Conservation (phyloP, 352 stramenopile species). For the Phytopythium sindhum region DNA sequence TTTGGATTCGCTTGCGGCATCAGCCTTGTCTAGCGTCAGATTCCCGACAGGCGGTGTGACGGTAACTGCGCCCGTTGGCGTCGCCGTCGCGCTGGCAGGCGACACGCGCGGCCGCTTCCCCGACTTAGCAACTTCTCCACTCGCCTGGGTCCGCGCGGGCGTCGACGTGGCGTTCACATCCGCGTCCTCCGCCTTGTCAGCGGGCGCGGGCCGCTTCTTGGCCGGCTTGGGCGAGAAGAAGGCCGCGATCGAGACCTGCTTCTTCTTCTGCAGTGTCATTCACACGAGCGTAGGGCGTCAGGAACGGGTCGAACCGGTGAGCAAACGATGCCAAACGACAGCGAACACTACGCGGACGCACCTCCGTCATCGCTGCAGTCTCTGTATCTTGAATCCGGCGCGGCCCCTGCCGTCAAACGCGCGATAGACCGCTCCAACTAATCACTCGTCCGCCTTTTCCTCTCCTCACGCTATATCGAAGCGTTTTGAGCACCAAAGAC, state of each 20-base stretch:
- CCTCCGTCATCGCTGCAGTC: constrained; percentile 14
- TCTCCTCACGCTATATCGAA: background rate
- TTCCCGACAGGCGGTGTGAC: constrained; percentile 1
- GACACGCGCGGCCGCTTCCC: constrained; percentile 1
- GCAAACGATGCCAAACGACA: background rate
- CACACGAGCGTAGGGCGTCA: background rate
- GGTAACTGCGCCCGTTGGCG: background rate
- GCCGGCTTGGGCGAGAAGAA: constrained; percentile 71
- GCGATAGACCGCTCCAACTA: background rate
- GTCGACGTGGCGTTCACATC: background rate
- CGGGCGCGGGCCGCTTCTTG: constrained; percentile 10
- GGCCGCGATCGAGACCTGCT: constrained; percentile 71
- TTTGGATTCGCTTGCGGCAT: background rate
- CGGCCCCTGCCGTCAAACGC: background rate
- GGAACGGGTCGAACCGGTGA: background rate
- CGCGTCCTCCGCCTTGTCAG: constrained; percentile 7
- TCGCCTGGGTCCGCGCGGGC: background rate
- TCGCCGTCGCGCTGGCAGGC: background rate
- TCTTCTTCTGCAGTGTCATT: constrained; percentile 34
- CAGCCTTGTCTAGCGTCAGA: background rate
- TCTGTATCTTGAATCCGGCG: background rate
- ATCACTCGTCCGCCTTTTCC: background rate
- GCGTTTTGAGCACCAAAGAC: background rate
- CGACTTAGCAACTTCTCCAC: background rate
- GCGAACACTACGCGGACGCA: background rate